Evolutionary conservation across 768 basidiomycete genomes (phyloP).

Genomic region (Tulasnella sp.): DNA sequence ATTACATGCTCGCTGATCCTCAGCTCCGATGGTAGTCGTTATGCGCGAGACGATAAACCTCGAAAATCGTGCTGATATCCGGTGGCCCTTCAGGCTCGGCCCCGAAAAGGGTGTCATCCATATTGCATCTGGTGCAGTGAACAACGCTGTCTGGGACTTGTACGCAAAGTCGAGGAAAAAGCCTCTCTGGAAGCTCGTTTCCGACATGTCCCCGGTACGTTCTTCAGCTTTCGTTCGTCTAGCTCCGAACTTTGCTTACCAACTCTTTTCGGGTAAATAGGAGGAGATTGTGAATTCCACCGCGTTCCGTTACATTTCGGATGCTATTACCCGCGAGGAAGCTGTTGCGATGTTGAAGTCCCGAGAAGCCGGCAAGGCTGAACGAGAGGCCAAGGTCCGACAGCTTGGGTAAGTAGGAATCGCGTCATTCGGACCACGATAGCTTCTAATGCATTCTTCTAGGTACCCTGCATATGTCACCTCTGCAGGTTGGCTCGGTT

Average conservation of each 20-base stretch:
- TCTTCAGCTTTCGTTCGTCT: not conserved
- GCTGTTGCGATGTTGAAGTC: slow-evolving; percentile 77
- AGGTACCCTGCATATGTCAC: slow-evolving; percentile 95
- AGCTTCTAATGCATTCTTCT: not conserved
- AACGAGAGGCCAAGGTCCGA: slow-evolving; percentile 70
- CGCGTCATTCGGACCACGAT: not conserved
- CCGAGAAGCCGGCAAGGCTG: slow-evolving; percentile 70
- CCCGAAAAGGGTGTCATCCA: slow-evolving; percentile 96
- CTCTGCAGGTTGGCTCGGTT: slow-evolving; percentile 90
- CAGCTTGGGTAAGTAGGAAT: slow-evolving; percentile 53
- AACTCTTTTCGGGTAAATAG: slow-evolving; percentile 39
- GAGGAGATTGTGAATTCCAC: slow-evolving; percentile 74
- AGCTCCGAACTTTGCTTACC: not conserved
- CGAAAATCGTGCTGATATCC: not conserved
- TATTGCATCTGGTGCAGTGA: slow-evolving; percentile 80
- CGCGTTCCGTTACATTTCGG: slow-evolving; percentile 80
- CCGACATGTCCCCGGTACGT: slow-evolving; percentile 77
- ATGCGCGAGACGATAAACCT: not conserved
- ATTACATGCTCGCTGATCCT: slow-evolving; percentile 79
- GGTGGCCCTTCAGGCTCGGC: slow-evolving; percentile 58
- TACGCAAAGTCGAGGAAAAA: slow-evolving; percentile 74
- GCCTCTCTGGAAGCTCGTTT: slow-evolving; percentile 90
- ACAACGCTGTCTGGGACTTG: slow-evolving; percentile 95
- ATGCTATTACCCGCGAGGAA: slow-evolving; percentile 87
- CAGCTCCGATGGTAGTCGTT: slow-evolving; percentile 74